A percentile compares a stretch with the other conserved stretches of the same genome.
Conservation (phyloP, 2,329 filamentous ascomycete species). For the Claviceps pusilla region DNA sequence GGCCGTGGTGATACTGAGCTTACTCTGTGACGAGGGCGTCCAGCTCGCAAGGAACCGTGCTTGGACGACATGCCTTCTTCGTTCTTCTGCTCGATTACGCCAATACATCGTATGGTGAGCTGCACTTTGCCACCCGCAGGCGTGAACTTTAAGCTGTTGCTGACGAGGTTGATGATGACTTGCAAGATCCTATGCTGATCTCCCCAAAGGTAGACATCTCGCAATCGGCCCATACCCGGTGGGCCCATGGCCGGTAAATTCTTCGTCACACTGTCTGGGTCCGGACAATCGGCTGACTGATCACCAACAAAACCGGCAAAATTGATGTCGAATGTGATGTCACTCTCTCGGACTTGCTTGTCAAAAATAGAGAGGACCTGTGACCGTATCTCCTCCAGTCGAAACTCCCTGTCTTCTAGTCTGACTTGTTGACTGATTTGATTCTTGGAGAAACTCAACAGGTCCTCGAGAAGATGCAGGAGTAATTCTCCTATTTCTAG, state of each 20-base stretch:
- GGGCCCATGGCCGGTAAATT: constrained; percentile 46
- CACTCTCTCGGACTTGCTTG: constrained; percentile 69
- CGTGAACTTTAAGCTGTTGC: constrained; percentile 86
- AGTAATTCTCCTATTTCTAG: constrained; percentile 47
- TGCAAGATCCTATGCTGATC: constrained; percentile 83
- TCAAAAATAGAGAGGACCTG: constrained; percentile 80
- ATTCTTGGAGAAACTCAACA: constrained; percentile 88
- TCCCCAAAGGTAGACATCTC: constrained; percentile 83
- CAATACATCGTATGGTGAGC: constrained; percentile 59
- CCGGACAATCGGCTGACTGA: constrained; percentile 16
- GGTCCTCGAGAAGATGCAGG: constrained; percentile 72
- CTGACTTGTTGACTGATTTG: constrained; percentile 75
- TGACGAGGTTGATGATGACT: constrained; percentile 85
- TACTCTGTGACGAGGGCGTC: constrained; percentile 28
- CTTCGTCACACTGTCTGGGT: constrained; percentile 19
- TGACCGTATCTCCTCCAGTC: constrained; percentile 65
- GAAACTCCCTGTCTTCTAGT: constrained; percentile 74
- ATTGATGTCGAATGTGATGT: constrained; percentile 56
- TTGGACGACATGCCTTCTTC: constrained; percentile 36
- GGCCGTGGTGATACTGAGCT: constrained; percentile 37
- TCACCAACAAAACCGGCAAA: constrained; percentile 35
- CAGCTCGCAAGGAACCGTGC: constrained; percentile 23
- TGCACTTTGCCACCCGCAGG: constrained; percentile 59
- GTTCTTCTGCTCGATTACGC: constrained; percentile 34
- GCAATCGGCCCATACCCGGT: constrained; percentile 50